Evolutionary conservation across 306 rosid genomes (phyloP).

Genomic region (Cicer bijugum): DNA sequence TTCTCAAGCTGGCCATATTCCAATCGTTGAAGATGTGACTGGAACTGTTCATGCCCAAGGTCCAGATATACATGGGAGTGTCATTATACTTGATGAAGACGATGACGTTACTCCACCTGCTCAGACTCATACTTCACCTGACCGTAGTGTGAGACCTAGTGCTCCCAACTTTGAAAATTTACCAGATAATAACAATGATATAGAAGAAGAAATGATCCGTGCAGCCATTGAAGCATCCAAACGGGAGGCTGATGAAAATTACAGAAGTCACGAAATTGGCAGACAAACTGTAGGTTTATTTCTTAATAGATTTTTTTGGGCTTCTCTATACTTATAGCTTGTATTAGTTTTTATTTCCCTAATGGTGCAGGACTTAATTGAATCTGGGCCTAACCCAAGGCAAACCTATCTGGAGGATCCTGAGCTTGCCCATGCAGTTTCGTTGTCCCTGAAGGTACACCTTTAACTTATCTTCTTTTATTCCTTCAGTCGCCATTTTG

Average conservation of each 20-base stretch:
- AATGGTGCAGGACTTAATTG: slow-evolving; percentile 61
- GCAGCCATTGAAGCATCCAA: slow-evolving; percentile 97
- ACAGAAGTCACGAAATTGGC: slow-evolving; percentile 49
- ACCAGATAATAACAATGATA: slow-evolving; percentile 68
- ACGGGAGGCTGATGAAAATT: slow-evolving; percentile 65
- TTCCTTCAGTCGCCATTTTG: background rate
- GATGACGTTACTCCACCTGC: slow-evolving; percentile 56
- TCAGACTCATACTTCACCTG: slow-evolving; percentile 51
- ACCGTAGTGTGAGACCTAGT: slow-evolving; percentile 49
- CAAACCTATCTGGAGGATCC: slow-evolving; percentile 65
- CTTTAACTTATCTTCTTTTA: slow-evolving; percentile 2
- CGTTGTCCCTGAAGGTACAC: slow-evolving; percentile 77
- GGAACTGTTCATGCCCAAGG: slow-evolving; percentile 55
- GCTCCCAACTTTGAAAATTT: slow-evolving; percentile 62
- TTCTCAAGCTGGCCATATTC: slow-evolving; percentile 58
- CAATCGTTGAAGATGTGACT: slow-evolving; percentile 72
- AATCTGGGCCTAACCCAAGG: slow-evolving; percentile 56
- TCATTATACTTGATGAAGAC: slow-evolving; percentile 59
- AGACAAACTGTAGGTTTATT: slow-evolving; percentile 58
- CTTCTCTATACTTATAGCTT: background rate
- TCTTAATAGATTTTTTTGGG: background rate
- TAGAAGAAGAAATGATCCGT: slow-evolving; percentile 94
- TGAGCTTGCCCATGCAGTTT: slow-evolving; percentile 84
- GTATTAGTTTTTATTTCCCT: slow-evolving; percentile 40
- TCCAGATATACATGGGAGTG: slow-evolving; percentile 62